phyloP scores from a whole-genome alignment of 495 filamentous ascomycete genomes.

The Astrothelium macrocarpum region DNA sequence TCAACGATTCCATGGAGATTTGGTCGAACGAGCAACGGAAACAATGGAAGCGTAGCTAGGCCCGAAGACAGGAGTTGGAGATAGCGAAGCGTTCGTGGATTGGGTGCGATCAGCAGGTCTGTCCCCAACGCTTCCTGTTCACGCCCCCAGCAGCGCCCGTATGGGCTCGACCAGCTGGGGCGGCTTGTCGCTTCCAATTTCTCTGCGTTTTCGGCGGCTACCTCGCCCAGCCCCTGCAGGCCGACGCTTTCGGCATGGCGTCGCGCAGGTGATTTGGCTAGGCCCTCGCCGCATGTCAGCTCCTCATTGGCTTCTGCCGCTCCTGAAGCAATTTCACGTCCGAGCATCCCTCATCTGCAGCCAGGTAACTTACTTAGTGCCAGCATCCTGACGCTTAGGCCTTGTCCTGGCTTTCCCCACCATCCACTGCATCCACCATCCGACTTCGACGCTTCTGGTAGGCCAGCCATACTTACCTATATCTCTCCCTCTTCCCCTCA shows the following conservation, averaged over 20 bases:
- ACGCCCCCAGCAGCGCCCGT: too few relatives aligned
- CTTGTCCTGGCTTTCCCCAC: not conserved
- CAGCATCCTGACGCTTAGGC: not conserved
- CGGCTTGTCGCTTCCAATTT: conserved; percentile 4
- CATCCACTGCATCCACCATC: not conserved
- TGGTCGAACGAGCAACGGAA: not conserved
- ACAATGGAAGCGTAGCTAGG: not conserved
- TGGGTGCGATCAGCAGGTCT: too few relatives aligned
- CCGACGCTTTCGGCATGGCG: not conserved
- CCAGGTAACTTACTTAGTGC: not conserved
- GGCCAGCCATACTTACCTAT: not conserved
- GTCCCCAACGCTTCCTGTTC: too few relatives aligned
- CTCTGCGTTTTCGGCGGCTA: not conserved
- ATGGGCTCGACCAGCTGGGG: not conserved
- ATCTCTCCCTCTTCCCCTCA: conserved; percentile 5
- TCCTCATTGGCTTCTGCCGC: not conserved
- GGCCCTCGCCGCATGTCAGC: not conserved
- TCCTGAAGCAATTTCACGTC: not conserved
- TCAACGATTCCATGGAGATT: not conserved
- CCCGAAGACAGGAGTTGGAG: too few relatives aligned
- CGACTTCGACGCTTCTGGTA: not conserved
- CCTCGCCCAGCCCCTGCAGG: not conserved
- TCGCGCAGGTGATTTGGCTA: not conserved
- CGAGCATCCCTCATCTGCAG: not conserved
- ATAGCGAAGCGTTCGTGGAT: too few relatives aligned